These are phyloP conservation scores for Grosmannia serpens DNA, from an alignment of 2,329 filamentous ascomycete species.

Conservation along the genomic window DNA sequence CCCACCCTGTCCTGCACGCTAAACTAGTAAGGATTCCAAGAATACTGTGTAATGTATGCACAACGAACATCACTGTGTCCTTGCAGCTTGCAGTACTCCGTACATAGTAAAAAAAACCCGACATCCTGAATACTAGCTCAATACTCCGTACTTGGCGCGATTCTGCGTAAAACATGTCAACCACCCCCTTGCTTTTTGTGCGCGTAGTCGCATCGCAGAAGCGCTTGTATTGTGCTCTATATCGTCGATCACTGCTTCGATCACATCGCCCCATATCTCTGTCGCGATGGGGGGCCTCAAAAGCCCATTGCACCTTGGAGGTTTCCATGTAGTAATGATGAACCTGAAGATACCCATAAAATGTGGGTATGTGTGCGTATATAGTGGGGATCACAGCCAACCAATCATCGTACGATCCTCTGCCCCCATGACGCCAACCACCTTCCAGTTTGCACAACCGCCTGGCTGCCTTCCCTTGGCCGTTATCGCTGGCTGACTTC, in stretches of 20 bases:
- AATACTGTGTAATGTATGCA: no score
- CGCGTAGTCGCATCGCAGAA: no score
- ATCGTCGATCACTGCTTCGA: not conserved
- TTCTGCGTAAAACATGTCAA: not conserved
- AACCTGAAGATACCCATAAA: not conserved
- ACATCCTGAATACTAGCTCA: not conserved
- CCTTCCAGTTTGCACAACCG: not conserved
- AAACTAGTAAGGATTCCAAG: not conserved
- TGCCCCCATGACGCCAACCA: constrained; percentile 11
- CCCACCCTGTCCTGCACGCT: not conserved
- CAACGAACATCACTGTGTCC: not conserved
- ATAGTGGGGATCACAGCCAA: not conserved
- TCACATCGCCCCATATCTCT: not conserved
- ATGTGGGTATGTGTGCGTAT: not conserved
- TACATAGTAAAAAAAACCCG: not conserved
- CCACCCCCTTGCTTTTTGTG: not conserved
- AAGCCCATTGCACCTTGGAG: not conserved
- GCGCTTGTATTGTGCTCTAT: not conserved
- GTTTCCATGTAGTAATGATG: not conserved
- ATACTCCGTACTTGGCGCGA: not conserved
- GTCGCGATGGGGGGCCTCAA: not conserved
- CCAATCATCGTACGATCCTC: constrained; percentile 4
- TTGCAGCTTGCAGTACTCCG: not conserved
- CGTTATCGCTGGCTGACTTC: not conserved
- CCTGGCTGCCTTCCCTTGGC: not conserved